A percentile compares a stretch with the other conserved stretches of the same genome.
These are phyloP conservation scores for Metschnikowia reukaufii DNA, from an alignment of 805 yeast genomes.

Conservation along the genomic window DNA sequence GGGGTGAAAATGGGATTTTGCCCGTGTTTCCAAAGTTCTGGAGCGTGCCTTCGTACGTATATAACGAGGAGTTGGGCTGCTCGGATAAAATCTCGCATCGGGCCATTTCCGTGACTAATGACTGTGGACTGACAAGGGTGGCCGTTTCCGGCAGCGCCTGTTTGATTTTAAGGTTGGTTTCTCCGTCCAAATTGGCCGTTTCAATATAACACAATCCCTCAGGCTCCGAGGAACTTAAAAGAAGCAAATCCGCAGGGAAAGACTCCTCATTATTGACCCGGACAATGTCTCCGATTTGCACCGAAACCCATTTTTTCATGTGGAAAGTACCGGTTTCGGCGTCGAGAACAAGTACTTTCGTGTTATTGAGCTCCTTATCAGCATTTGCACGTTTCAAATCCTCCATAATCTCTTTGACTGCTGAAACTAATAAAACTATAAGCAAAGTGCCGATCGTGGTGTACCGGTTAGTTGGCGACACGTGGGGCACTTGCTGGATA, in stretches of 20 bases:
- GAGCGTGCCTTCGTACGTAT: constrained; percentile 91
- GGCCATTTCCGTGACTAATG: constrained; percentile 37
- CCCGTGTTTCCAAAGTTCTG: constrained; percentile 47
- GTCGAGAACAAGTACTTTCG: constrained; percentile 67
- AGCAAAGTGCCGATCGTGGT: constrained; percentile 91
- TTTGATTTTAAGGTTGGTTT: constrained; percentile 92
- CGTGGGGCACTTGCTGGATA: constrained; percentile 96
- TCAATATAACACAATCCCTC: constrained; percentile 97
- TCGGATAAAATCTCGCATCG: constrained; percentile 64
- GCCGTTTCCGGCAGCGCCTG: constrained; percentile 83
- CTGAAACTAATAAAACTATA: constrained; percentile 86
- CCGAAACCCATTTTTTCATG: constrained; percentile 76
- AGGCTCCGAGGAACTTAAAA: constrained; percentile 92
- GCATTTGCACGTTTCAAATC: constrained; percentile 86
- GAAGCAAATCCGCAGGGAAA: constrained; percentile 87
- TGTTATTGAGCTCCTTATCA: constrained; percentile 83
- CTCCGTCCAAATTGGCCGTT: constrained; percentile 97
- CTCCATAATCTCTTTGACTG: constrained; percentile 86
- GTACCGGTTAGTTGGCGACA: constrained; percentile 92
- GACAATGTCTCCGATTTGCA: constrained; percentile 88
- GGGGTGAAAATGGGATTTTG: constrained; percentile 76
- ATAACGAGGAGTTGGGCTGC: constrained; percentile 89
- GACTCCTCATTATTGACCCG: constrained; percentile 83
- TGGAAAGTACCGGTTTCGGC: constrained; percentile 60
- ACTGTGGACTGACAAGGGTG: constrained; percentile 62